phyloP scores from a whole-genome alignment of 768 basidiomycete genomes.

The Trametes gibbosa region DNA sequence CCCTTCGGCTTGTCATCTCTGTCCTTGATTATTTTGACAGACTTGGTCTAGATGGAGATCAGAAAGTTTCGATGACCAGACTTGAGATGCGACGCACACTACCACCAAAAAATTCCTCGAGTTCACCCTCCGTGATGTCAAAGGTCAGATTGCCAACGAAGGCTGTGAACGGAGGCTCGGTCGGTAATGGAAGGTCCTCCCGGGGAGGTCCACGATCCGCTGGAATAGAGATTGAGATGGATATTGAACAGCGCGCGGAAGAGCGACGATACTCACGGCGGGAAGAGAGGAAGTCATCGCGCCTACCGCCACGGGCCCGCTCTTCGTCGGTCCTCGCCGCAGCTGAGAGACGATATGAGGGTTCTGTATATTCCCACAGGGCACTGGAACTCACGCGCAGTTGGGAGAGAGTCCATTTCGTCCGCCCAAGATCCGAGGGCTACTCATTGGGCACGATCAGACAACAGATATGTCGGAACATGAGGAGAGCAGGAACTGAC shows the following conservation, averaged over 20 bases:
- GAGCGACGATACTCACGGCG: constrained; percentile 48
- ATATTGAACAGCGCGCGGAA: constrained; percentile 5
- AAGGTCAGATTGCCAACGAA: constrained; percentile 95
- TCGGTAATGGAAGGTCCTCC: constrained; percentile 95
- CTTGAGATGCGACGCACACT: constrained; percentile 40
- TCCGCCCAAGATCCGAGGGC: constrained; percentile 97
- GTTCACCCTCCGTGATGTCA: constrained; percentile 81
- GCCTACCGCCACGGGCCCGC: constrained; percentile 46
- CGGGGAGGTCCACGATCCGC: constrained; percentile 67
- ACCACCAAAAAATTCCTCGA: constrained; percentile 76
- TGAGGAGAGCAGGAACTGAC: constrained; percentile 46
- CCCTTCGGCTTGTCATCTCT: constrained; percentile 95
- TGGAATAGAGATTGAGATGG: constrained; percentile 24
- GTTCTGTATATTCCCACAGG: constrained; percentile 3
- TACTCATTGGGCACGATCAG: constrained; percentile 31
- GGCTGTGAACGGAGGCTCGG: constrained; percentile 92
- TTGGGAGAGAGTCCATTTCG: constrained; percentile 92
- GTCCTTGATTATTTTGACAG: constrained; percentile 91
- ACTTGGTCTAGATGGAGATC: constrained; percentile 55
- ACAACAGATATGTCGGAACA: background rate
- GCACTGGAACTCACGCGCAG: constrained; percentile 71
- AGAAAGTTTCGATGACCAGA: background rate
- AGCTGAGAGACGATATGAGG: constrained; percentile 37
- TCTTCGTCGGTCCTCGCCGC: constrained; percentile 71
- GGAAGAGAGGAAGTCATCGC: constrained; percentile 63